Evolutionary conservation across 352 stramenopile genomes (phyloP).

Genomic region (Chloridella minuta): DNA sequence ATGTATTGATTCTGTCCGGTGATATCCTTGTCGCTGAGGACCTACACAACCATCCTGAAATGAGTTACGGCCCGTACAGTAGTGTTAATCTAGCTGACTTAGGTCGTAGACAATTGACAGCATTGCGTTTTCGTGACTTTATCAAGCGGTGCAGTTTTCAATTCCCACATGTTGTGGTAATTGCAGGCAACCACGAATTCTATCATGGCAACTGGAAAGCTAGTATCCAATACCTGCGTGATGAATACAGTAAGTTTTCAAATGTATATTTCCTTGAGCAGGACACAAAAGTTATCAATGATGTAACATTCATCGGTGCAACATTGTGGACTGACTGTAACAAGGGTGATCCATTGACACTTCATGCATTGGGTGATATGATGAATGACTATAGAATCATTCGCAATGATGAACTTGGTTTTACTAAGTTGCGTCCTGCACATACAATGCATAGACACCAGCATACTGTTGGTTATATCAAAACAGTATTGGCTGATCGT

Average conservation of each 20-base stretch:
- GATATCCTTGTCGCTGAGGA: neutral
- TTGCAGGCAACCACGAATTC: constrained; percentile 7
- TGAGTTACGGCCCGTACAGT: too few species aligned
- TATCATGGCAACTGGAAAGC: neutral
- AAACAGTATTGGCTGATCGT: neutral
- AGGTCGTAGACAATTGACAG: too few species aligned
- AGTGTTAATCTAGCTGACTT: neutral
- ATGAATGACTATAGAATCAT: constrained; percentile 10
- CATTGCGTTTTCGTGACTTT: too few species aligned
- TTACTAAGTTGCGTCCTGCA: neutral
- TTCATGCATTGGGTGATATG: neutral
- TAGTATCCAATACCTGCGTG: neutral
- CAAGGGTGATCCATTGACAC: neutral
- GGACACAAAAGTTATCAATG: neutral
- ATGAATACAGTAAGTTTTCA: neutral
- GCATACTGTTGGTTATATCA: neutral
- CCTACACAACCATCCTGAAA: too few species aligned
- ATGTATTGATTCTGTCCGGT: neutral
- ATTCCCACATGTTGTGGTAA: neutral
- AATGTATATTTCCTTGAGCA: neutral
- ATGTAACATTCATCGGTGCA: neutral
- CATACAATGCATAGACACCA: neutral
- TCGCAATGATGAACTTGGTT: neutral
- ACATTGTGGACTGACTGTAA: neutral
- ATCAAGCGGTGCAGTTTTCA: too few species aligned